Evolutionary conservation across 441 rosid genomes (phyloP).

Genomic region (Raphanus hybrid): DNA sequence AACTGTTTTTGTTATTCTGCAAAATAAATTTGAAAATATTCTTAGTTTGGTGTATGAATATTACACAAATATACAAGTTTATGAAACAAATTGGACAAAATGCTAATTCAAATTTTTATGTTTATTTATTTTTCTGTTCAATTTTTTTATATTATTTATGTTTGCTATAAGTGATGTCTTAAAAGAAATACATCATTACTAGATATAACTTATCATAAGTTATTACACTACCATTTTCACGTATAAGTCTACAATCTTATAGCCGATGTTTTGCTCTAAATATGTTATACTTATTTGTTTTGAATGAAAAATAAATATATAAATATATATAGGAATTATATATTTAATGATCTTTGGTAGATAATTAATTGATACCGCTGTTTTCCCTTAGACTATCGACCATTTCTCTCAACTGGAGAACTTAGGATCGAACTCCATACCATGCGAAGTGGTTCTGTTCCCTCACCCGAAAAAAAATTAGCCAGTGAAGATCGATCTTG

Average conservation of each 20-base stretch:
- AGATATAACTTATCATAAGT: background rate
- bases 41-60: background rate
- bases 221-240: background rate
- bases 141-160: background rate
- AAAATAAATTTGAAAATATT: background rate
- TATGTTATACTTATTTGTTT: background rate
- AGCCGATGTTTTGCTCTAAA: background rate
- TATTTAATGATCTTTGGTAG: background rate
- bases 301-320: background rate
- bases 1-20: background rate
- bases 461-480: background rate
- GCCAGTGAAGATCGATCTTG: background rate
- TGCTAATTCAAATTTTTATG: background rate
- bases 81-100: background rate
- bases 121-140: background rate
- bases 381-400: background rate
- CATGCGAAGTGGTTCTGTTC: constrained; percentile 1
- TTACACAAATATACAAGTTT: too few species aligned
- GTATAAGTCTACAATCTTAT: background rate
- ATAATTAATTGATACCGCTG: too few species aligned
- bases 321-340: background rate
- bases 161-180: background rate
- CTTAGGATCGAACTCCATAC: background rate
- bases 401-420: background rate
- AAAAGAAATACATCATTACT: background rate